phyloP scores from a whole-genome alignment of 2,329 filamentous ascomycete genomes.

The Trichophyton equinum region DNA sequence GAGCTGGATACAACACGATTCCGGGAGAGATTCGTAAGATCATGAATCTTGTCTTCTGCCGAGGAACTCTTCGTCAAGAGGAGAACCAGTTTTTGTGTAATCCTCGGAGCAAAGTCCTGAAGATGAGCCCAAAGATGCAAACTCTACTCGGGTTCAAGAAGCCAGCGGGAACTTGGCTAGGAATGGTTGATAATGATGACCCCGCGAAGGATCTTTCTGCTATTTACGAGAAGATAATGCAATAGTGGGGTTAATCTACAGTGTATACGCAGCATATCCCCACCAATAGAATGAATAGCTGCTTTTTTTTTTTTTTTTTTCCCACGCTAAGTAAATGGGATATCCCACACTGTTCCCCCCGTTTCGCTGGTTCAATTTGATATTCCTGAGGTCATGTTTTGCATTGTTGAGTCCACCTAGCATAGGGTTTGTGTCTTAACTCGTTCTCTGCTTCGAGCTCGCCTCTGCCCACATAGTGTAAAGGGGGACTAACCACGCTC shows the following conservation, averaged over 20 bases:
- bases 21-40: conserved; percentile 2
- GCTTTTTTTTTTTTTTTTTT: too few species aligned
- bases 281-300: too few species aligned
- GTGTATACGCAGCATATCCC: too few species aligned
- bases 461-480: too few species aligned
- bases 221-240: conserved; percentile 1
- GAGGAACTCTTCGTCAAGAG: not conserved
- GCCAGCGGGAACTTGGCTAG: conserved; percentile 2
- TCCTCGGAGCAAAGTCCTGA: conserved; percentile 4
- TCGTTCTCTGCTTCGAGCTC: too few species aligned
- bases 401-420: too few species aligned
- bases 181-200: conserved; percentile 6
- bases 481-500: too few species aligned
- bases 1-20: conserved; percentile 3
- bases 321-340: too few species aligned
- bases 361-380: too few species aligned
- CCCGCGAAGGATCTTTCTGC: conserved; percentile 2
- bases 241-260: not conserved
- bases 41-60: conserved; percentile 3
- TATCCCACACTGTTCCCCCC: too few species aligned
- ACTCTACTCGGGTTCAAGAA: conserved; percentile 4
- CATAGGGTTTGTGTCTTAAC: too few species aligned
- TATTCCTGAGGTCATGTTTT: too few species aligned
- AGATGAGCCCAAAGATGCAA: conserved; percentile 4
- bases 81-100: conserved; percentile 5